phyloP scores from a whole-genome alignment of 2,329 filamentous ascomycete genomes.

The Zymoseptoria tritici region DNA sequence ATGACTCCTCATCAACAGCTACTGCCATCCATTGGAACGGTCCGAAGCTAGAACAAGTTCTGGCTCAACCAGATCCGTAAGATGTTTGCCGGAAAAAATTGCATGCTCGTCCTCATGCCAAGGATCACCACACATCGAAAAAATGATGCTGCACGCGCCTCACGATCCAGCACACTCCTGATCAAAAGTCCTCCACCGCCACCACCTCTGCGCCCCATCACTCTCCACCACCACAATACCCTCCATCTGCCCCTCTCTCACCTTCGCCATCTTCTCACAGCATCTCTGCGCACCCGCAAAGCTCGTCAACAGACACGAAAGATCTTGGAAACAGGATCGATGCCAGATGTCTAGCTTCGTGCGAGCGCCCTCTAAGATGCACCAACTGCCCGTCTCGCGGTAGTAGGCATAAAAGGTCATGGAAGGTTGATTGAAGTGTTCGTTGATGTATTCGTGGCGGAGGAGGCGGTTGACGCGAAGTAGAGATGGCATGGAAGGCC shows the following conservation, averaged over 20 bases:
- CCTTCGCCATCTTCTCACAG: slow-evolving; percentile 2
- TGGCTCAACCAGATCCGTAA: background rate
- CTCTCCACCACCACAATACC: background rate
- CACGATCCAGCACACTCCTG: background rate
- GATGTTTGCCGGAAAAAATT: background rate
- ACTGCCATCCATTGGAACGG: background rate
- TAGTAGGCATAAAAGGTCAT: slow-evolving; percentile 9
- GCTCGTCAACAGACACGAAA: slow-evolving; percentile 6
- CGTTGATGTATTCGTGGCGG: slow-evolving; percentile 7
- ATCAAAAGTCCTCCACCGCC: background rate
- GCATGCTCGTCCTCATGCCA: background rate
- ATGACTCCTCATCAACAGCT: background rate
- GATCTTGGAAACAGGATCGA: slow-evolving; percentile 5
- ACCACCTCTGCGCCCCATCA: background rate
- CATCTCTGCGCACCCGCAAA: slow-evolving; percentile 12
- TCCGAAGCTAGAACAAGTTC: background rate
- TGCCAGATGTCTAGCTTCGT: slow-evolving; percentile 8
- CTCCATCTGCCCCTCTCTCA: background rate
- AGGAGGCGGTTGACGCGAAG: slow-evolving; percentile 7
- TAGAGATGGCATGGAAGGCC: background rate
- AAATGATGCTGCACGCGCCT: background rate
- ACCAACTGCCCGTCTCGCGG: slow-evolving; percentile 9
- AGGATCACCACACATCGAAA: background rate
- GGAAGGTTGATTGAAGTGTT: slow-evolving; percentile 9
- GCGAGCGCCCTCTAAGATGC: background rate